A percentile compares a stretch with the other conserved stretches of the same genome.
Conservation (phyloP, 1,284 basidiomycete species). For the Fomitopsis betulina region DNA sequence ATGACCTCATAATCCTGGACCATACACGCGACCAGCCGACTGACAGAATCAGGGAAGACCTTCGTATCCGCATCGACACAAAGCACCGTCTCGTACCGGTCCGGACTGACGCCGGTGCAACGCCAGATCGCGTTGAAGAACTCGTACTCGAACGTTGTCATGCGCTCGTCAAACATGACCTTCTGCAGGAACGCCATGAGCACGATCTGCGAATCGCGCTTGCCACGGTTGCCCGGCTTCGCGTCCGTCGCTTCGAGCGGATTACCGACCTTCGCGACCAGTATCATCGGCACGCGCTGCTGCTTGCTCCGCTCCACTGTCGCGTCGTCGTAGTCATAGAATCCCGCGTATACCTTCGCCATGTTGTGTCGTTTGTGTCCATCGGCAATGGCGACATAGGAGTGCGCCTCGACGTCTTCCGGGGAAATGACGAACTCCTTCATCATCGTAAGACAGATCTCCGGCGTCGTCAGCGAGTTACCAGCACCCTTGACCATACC, state of each 20-base stretch:
- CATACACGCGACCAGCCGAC: constrained; percentile 92
- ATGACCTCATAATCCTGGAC: constrained; percentile 96
- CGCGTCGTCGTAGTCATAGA: constrained; percentile 93
- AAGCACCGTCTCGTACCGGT: constrained; percentile 93
- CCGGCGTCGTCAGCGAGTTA: constrained; percentile 84
- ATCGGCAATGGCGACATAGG: constrained; percentile 98
- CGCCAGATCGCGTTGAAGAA: constrained; percentile 98
- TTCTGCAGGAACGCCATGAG: constrained; percentile 98
- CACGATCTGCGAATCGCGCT: constrained; percentile 97
- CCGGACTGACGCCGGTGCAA: constrained; percentile 92
- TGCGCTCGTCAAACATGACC: constrained; percentile 99
- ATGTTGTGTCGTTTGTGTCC: constrained; percentile 99
- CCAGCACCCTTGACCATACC: constrained; percentile 98
- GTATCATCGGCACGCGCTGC: constrained; percentile 92
- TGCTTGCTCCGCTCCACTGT: constrained; percentile 94
- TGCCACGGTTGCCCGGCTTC: constrained; percentile 98
- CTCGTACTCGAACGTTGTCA: constrained; percentile 99
- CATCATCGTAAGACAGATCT: constrained; percentile 97
- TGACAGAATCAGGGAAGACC: constrained; percentile 92
- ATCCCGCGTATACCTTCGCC: constrained; percentile 98
- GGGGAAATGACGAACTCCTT: constrained; percentile 86
- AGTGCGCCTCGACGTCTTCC: constrained; percentile 89
- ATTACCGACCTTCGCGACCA: constrained; percentile 94
- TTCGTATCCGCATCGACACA: constrained; percentile 99
- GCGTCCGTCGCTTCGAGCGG: constrained; percentile 83